Conservation (phyloP, 345 rosid genomes). For the Pelargonium nanum region DNA sequence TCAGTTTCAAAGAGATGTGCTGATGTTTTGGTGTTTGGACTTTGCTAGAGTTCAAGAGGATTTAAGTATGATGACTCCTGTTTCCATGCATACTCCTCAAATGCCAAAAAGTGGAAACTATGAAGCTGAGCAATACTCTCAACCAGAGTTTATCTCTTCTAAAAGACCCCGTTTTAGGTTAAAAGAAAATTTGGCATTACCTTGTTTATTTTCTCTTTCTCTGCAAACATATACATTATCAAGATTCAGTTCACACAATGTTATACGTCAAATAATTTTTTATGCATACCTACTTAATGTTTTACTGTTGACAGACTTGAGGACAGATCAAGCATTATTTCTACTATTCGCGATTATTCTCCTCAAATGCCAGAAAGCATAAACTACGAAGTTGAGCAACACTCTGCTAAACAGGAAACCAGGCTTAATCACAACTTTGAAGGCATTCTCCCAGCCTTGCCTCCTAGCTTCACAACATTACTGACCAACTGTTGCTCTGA, state of each 20-base stretch:
- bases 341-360: slow-evolving; percentile 16
- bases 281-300: neutral
- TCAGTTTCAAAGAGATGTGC: neutral
- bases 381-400: slow-evolving; percentile 32
- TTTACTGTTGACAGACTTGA: neutral
- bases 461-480: slow-evolving; percentile 78
- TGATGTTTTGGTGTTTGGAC: slow-evolving; percentile 11
- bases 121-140: slow-evolving; percentile 1
- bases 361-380: slow-evolving; percentile 26
- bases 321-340: slow-evolving; percentile 20
- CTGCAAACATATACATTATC: neutral
- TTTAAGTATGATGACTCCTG: neutral
- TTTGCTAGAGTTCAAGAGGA: slow-evolving; percentile 30
- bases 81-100: neutral
- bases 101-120: neutral
- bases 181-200: neutral
- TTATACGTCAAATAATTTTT: too few relatives aligned
- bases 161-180: neutral
- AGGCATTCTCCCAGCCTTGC: slow-evolving; percentile 28
- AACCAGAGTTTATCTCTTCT: neutral
- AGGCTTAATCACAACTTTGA: slow-evolving; percentile 13
- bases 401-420: slow-evolving; percentile 19
- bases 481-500: slow-evolving; percentile 43
- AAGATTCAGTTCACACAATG: too few relatives aligned
- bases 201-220: neutral